phyloP scores from a whole-genome alignment of 371 early-diverging fungal species.

The Rhizopus delemar region DNA sequence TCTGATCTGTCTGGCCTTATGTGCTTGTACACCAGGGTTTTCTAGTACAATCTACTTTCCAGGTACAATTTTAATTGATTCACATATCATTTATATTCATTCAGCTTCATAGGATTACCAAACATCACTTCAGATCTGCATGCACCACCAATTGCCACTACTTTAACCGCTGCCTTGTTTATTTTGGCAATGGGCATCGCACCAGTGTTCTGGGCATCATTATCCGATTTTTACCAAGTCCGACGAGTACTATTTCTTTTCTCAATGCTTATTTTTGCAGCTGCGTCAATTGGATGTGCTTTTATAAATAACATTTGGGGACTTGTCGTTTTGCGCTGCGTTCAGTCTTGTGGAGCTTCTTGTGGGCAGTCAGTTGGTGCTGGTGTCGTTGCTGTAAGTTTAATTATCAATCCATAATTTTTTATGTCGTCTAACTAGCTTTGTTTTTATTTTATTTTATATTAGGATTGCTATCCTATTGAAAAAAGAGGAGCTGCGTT shows the following conservation, averaged over 20 bases:
- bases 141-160: slow-evolving; percentile 47
- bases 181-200: slow-evolving; percentile 60
- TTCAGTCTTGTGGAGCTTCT: slow-evolving; percentile 74
- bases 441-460: slow-evolving; percentile 16
- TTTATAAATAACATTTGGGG: slow-evolving; percentile 53
- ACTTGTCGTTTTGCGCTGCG: slow-evolving; percentile 62
- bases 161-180: slow-evolving; percentile 56
- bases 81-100: slow-evolving; percentile 47
- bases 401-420: slow-evolving; percentile 29
- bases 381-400: slow-evolving; percentile 19
- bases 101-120: slow-evolving; percentile 47
- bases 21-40: slow-evolving; percentile 41
- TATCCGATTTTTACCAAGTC: slow-evolving; percentile 61
- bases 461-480: slow-evolving; percentile 37
- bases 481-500: slow-evolving; percentile 44
- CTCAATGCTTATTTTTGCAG: slow-evolving; percentile 56
- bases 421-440: slow-evolving; percentile 32
- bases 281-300: slow-evolving; percentile 67
- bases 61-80: slow-evolving; percentile 31
- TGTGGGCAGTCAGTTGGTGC: slow-evolving; percentile 64
- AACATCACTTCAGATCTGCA: slow-evolving; percentile 48
- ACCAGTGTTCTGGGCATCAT: slow-evolving; percentile 64
- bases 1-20: slow-evolving; percentile 32
- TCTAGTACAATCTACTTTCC: slow-evolving; percentile 41
- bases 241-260: slow-evolving; percentile 37